phyloP scores from a whole-genome alignment of 169 alveolate genomes.

The Eimeria maxima region DNA sequence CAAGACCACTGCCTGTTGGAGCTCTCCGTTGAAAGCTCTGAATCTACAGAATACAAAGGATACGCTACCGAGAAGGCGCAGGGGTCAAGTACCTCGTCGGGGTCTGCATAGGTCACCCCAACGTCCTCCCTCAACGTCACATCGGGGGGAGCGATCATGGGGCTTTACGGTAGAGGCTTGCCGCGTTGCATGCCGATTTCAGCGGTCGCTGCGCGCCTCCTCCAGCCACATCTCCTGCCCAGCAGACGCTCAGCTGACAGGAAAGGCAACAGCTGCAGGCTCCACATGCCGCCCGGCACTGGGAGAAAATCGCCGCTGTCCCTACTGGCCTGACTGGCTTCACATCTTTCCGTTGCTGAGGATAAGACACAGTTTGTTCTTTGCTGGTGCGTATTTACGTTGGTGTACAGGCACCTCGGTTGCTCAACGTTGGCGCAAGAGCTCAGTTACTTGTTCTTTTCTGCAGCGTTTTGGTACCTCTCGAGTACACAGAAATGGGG shows the following conservation, averaged over 20 bases:
- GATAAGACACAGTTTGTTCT: background rate
- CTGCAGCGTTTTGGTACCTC: background rate
- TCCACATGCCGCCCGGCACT: conserved; percentile 43
- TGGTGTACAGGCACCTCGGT: background rate
- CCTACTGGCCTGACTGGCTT: background rate
- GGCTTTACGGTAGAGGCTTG: background rate
- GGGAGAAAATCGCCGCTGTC: background rate
- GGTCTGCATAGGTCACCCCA: conserved; percentile 61
- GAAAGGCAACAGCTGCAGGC: conserved; percentile 11
- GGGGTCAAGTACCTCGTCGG: conserved; percentile 68
- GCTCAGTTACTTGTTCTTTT: no score
- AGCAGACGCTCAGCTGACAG: conserved; percentile 24
- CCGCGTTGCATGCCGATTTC: conserved; percentile 2
- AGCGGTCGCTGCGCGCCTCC: background rate
- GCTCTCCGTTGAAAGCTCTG: conserved; percentile 66
- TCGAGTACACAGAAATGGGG: background rate
- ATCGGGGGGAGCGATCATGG: conserved; percentile 55
- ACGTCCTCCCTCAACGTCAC: conserved; percentile 67
- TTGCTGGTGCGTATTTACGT: background rate
- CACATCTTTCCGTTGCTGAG: background rate
- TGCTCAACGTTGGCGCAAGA: background rate
- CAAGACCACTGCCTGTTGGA: conserved; percentile 74
- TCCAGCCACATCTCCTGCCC: conserved; percentile 43
- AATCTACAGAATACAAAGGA: conserved; percentile 55
- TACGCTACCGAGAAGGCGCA: conserved; percentile 47